Evolutionary conservation across 331 rosid genomes (phyloP).

Genomic region (Saraca asoca): DNA sequence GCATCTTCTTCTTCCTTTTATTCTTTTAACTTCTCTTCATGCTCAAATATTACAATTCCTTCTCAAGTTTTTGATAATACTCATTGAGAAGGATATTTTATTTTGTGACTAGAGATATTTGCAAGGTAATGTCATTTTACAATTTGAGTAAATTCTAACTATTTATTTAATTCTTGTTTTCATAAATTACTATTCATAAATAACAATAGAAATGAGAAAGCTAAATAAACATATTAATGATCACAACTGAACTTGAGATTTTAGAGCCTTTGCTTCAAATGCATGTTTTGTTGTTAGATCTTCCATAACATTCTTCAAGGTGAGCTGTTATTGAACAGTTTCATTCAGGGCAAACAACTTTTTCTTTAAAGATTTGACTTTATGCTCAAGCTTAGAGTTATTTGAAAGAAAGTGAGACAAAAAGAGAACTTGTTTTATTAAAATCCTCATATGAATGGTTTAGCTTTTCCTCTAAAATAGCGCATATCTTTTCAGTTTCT

Average conservation of each 20-base stretch:
- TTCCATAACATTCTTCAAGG: conserved; percentile 50
- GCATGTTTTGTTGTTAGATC: conserved; percentile 59
- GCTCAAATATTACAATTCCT: conserved; percentile 67
- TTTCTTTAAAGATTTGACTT: conserved; percentile 48
- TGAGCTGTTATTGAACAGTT: conserved; percentile 50
- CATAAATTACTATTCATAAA: no score
- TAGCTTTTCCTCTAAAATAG: no score
- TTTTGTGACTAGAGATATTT: conserved; percentile 71
- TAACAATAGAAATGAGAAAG: no score
- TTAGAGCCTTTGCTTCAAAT: conserved; percentile 67
- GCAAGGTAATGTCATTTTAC: conserved; percentile 36
- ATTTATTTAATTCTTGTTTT: conserved; percentile 9
- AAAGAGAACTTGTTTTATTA: no score
- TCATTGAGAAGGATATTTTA: conserved; percentile 80
- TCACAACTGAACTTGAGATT: conserved; percentile 67
- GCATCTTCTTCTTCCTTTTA: conserved; percentile 57
- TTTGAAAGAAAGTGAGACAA: no score
- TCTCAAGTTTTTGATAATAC: conserved; percentile 64
- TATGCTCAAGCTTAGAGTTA: no score
- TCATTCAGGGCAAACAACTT: conserved; percentile 52
- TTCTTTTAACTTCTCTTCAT: conserved; percentile 73
- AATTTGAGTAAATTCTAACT: neutral
- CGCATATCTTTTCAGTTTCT: no score
- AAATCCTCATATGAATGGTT: no score
- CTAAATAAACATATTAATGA: conserved; percentile 3